Conservation (phyloP, 2,329 filamentous ascomycete genomes). For the Aspergillus sergii region DNA sequence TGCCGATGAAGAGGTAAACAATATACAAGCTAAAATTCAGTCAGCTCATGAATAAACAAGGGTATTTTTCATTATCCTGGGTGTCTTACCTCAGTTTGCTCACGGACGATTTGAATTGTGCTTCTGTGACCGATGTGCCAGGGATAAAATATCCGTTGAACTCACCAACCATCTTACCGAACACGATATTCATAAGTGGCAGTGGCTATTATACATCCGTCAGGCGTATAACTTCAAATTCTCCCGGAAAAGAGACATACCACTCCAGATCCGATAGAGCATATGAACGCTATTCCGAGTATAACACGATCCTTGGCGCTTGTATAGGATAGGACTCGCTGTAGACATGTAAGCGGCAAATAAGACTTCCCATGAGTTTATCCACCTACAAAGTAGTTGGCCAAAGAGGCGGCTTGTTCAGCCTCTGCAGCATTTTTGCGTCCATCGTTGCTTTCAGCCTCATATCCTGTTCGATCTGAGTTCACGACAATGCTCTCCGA, state of each 20-base stretch:
- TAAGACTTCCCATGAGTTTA: not conserved
- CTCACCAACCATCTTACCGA: constrained; percentile 57
- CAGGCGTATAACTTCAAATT: not conserved
- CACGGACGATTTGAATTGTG: constrained; percentile 54
- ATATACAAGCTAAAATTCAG: constrained; percentile 52
- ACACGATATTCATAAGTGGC: constrained; percentile 63
- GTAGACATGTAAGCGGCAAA: not conserved
- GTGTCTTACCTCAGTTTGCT: constrained; percentile 37
- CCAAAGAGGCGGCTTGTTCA: constrained; percentile 13
- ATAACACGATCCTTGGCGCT: constrained; percentile 20
- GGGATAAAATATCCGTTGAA: constrained; percentile 60
- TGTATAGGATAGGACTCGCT: constrained; percentile 29
- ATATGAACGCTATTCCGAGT: constrained; percentile 23
- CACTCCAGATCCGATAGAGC: constrained; percentile 28
- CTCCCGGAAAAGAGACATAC: constrained; percentile 21
- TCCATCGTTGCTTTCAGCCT: not conserved
- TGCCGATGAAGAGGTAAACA: constrained; percentile 60
- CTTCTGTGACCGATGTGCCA: constrained; percentile 44
- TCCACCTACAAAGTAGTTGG: constrained; percentile 18
- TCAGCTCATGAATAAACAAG: not conserved
- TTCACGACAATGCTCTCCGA: not conserved
- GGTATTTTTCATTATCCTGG: too few species aligned
- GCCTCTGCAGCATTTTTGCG: constrained; percentile 1
- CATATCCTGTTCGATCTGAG: not conserved
- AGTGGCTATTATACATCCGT: constrained; percentile 17